Percentiles rank a stretch among this genome's conserved stretches.
These are phyloP conservation scores for Crepidotus variabilis DNA, from an alignment of 768 basidiomycete genomes.

Conservation along the genomic window DNA sequence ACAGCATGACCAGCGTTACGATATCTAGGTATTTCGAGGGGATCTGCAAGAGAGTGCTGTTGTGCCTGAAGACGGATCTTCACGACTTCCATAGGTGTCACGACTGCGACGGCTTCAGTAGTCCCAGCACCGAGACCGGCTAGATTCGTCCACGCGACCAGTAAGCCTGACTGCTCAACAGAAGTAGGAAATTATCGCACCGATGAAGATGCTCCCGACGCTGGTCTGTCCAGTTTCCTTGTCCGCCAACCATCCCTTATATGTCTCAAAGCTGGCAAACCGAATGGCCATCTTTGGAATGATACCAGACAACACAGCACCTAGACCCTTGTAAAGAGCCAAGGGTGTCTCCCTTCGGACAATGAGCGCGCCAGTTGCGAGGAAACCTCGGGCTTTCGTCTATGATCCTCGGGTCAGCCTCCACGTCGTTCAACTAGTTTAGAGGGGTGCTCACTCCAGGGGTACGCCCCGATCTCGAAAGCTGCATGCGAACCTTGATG, in stretches of 20 bases:
- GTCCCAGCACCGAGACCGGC: slow-evolving; percentile 94
- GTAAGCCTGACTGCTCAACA: neutral
- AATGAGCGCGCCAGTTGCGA: slow-evolving; percentile 88
- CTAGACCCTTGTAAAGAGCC: slow-evolving; percentile 96
- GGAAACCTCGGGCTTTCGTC: slow-evolving; percentile 90
- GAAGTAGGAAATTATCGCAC: slow-evolving; percentile 31
- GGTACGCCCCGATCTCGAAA: slow-evolving; percentile 71
- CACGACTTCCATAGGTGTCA: slow-evolving; percentile 99
- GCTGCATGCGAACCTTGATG: slow-evolving; percentile 99
- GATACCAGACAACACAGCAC: slow-evolving; percentile 94
- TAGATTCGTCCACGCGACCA: slow-evolving; percentile 22
- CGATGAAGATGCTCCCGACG: slow-evolving; percentile 80
- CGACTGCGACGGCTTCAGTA: slow-evolving; percentile 92
- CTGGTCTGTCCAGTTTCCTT: slow-evolving; percentile 74
- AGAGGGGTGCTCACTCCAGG: slow-evolving; percentile 68
- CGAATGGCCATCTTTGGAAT: slow-evolving; percentile 99
- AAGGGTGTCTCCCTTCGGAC: slow-evolving; percentile 89
- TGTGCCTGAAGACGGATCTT: slow-evolving; percentile 98
- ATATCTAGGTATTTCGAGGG: slow-evolving; percentile 89
- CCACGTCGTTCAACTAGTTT: neutral
- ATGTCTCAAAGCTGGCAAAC: slow-evolving; percentile 95
- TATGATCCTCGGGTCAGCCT: slow-evolving; percentile 25
- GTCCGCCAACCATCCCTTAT: slow-evolving; percentile 81
- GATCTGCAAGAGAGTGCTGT: slow-evolving; percentile 94
- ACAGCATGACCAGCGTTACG: slow-evolving; percentile 96